phyloP scores from a whole-genome alignment of 2,329 filamentous ascomycete genomes.

The Pseudohalonectria lignicola region DNA sequence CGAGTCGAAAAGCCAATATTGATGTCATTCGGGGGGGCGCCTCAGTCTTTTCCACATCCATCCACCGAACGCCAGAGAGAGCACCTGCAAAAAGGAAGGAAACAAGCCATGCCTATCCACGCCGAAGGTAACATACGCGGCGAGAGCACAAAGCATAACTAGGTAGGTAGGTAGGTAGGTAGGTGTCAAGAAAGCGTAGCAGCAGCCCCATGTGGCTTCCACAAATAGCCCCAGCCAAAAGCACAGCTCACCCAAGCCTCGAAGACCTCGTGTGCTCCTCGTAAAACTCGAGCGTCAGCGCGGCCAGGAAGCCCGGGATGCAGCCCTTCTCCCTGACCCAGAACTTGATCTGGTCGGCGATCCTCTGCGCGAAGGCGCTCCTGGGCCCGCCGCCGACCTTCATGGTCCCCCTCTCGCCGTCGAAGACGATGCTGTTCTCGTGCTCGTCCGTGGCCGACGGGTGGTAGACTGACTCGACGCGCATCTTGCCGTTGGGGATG shows the following conservation, averaged over 20 bases:
- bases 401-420: slow-evolving; percentile 93
- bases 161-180: too few relatives aligned
- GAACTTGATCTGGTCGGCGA: slow-evolving; percentile 79
- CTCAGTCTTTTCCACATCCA: too few relatives aligned
- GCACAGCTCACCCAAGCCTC: neutral
- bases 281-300: slow-evolving; percentile 86
- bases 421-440: slow-evolving; percentile 70
- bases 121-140: too few relatives aligned
- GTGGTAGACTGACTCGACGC: slow-evolving; percentile 78
- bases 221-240: too few relatives aligned
- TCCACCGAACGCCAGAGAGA: too few relatives aligned
- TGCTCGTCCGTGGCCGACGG: slow-evolving; percentile 58
- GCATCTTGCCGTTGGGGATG: slow-evolving; percentile 92
- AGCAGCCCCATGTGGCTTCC: too few relatives aligned
- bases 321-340: slow-evolving; percentile 93
- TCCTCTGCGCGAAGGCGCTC: slow-evolving; percentile 76
- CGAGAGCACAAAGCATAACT: too few relatives aligned
- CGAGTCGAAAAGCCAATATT: too few relatives aligned
- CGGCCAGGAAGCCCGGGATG: slow-evolving; percentile 86
- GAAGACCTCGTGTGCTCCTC: slow-evolving; percentile 45
- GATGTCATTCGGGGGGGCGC: too few relatives aligned
- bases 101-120: too few relatives aligned
- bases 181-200: too few relatives aligned
- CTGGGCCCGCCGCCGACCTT: slow-evolving; percentile 88
- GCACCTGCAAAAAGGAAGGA: too few relatives aligned